A percentile compares a stretch with the other conserved stretches of the same genome.
These are phyloP conservation scores for Phytophthora ohioensis DNA, from an alignment of 352 stramenopile genomes.

Conservation along the genomic window DNA sequence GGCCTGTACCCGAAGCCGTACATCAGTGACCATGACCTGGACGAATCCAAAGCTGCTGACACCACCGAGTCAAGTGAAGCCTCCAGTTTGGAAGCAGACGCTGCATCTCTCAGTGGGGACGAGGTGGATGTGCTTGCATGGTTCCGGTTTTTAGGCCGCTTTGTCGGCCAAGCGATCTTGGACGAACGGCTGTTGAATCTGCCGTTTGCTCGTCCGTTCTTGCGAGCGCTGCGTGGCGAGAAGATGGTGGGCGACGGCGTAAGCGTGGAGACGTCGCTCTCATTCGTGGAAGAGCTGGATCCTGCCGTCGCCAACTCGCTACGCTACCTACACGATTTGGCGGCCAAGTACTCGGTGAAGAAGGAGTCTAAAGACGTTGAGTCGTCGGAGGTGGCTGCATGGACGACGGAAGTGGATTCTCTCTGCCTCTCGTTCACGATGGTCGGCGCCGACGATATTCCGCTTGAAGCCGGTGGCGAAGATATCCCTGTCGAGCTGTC, in stretches of 20 bases:
- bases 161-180: constrained; percentile 79
- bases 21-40: constrained; percentile 3
- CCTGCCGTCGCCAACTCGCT: constrained; percentile 75
- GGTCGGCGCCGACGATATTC: constrained; percentile 67
- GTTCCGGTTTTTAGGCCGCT: constrained; percentile 79
- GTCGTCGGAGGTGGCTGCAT: constrained; percentile 33
- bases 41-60: constrained; percentile 21
- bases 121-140: constrained; percentile 50
- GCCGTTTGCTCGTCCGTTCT: constrained; percentile 78
- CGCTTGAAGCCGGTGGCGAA: constrained; percentile 55
- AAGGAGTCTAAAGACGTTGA: constrained; percentile 13
- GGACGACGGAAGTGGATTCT: constrained; percentile 53
- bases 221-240: constrained; percentile 68
- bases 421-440: constrained; percentile 86
- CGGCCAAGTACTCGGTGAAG: constrained; percentile 20
- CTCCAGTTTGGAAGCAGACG: constrained; percentile 25
- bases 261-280: constrained; percentile 60
- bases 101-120: constrained; percentile 22
- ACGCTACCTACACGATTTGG: constrained; percentile 57
- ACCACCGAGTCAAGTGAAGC: constrained; percentile 11
- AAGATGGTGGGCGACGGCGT: constrained; percentile 53
- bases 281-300: constrained; percentile 73
- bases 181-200: constrained; percentile 88
- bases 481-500: constrained; percentile 54
- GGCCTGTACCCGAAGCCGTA: constrained; percentile 66